phyloP scores from a whole-genome alignment of 768 basidiomycete genomes.

The Boletus reticuloceps region DNA sequence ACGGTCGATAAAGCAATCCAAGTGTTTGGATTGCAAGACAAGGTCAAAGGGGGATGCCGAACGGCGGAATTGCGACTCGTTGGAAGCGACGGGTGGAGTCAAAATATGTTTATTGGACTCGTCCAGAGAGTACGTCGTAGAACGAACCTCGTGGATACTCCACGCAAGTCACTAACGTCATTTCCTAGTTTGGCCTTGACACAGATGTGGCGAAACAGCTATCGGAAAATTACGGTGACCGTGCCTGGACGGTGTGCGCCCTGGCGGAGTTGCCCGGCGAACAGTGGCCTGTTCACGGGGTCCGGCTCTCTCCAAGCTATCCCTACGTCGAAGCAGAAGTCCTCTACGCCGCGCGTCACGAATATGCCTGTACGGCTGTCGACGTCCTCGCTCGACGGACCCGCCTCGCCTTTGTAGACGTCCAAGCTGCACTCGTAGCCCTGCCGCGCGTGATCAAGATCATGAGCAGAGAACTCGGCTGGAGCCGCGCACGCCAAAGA shows the following conservation, averaged over 20 bases:
- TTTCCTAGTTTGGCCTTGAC: slow-evolving; percentile 75
- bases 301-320: slow-evolving; percentile 65
- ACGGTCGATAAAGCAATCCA: slow-evolving; percentile 86
- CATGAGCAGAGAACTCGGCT: slow-evolving; percentile 83
- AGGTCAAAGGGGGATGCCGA: slow-evolving; percentile 59
- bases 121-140: slow-evolving; percentile 70
- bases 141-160: neutral
- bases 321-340: slow-evolving; percentile 95
- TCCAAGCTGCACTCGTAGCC: slow-evolving; percentile 76
- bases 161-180: neutral
- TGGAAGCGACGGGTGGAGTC: slow-evolving; percentile 91
- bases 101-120: slow-evolving; percentile 95
- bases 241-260: slow-evolving; percentile 91
- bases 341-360: slow-evolving; percentile 80
- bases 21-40: slow-evolving; percentile 63
- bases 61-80: slow-evolving; percentile 82
- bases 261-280: slow-evolving; percentile 75
- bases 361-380: slow-evolving; percentile 89
- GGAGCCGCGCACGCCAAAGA: slow-evolving; percentile 59
- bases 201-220: slow-evolving; percentile 92
- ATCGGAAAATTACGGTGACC: slow-evolving; percentile 92
- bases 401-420: slow-evolving; percentile 93
- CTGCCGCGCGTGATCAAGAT: slow-evolving; percentile 88
- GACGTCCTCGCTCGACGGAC: slow-evolving; percentile 93
- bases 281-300: slow-evolving; percentile 85